These are phyloP conservation scores for Penicillium coffeae DNA, from an alignment of 495 filamentous ascomycete species.

Conservation along the genomic window DNA sequence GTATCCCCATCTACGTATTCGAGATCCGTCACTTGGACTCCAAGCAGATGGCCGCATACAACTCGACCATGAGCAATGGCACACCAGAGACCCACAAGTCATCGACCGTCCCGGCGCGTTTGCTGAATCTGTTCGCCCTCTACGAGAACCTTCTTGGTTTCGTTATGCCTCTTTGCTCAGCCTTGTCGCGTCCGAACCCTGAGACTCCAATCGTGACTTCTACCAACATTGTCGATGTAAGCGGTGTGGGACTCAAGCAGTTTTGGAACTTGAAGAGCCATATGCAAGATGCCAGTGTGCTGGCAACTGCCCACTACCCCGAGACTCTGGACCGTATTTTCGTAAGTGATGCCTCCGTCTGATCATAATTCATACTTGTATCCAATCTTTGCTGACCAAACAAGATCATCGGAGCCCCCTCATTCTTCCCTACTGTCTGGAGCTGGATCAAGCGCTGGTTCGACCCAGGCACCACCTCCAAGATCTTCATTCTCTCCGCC, in stretches of 20 bases:
- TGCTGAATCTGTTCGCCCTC: constrained; percentile 77
- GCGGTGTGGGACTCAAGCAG: constrained; percentile 76
- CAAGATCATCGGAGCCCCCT: constrained; percentile 80
- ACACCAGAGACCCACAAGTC: constrained; percentile 56
- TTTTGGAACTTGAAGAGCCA: constrained; percentile 90
- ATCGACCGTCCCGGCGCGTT: constrained; percentile 54
- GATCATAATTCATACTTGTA: too few relatives aligned
- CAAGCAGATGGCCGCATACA: constrained; percentile 76
- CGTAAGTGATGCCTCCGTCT: constrained; percentile 41
- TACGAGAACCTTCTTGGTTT: constrained; percentile 90
- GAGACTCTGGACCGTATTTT: constrained; percentile 87
- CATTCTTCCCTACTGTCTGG: constrained; percentile 93
- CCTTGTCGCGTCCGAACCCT: constrained; percentile 65
- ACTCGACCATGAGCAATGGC: constrained; percentile 52
- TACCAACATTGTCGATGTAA: constrained; percentile 88
- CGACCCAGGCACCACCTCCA: constrained; percentile 86
- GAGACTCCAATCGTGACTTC: constrained; percentile 78
- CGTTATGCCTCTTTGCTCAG: constrained; percentile 75
- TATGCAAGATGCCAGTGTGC: constrained; percentile 82
- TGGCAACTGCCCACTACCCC: constrained; percentile 90
- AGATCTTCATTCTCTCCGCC: constrained; percentile 80
- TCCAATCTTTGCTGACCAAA: constrained; percentile 5
- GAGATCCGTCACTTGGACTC: constrained; percentile 76
- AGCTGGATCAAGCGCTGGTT: constrained; percentile 96
- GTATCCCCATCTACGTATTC: constrained; percentile 86